These are phyloP conservation scores for Dicorynia guianensis DNA, from an alignment of 306 rosid species.

Conservation along the genomic window DNA sequence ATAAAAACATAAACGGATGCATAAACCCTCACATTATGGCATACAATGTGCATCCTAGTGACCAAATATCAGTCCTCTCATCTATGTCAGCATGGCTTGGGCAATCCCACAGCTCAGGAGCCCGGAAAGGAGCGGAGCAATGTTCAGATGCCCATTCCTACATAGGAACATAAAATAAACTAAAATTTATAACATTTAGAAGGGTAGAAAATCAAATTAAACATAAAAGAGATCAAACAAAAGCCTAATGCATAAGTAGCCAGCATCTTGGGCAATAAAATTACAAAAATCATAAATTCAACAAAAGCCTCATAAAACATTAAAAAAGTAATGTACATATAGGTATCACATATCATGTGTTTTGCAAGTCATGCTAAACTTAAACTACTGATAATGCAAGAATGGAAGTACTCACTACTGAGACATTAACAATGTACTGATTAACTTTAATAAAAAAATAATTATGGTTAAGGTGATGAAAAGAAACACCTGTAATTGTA, in stretches of 20 bases:
- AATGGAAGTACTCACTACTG: conserved; percentile 5
- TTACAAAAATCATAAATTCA: conserved; percentile 14
- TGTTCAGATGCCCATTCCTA: conserved; percentile 99
- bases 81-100: conserved; percentile 86
- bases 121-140: conserved; percentile 94
- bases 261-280: conserved; percentile 24
- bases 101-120: conserved; percentile 99
- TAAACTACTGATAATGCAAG: conserved; percentile 15
- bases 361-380: not conserved
- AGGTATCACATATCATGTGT: conserved; percentile 1
- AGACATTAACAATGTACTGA: conserved; percentile 9
- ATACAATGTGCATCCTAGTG: conserved; percentile 97
- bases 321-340: not conserved
- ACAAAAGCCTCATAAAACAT: conserved; percentile 37
- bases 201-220: conserved; percentile 29
- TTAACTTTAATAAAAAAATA: not conserved
- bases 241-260: not conserved
- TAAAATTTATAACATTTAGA: conserved; percentile 17
- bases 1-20: conserved; percentile 8
- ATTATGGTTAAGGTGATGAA: not conserved
- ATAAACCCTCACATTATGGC: conserved; percentile 82
- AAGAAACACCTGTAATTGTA: conserved; percentile 85
- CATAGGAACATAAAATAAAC: conserved; percentile 37
- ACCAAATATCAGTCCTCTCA: conserved; percentile 98
- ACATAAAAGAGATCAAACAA: not conserved